phyloP scores from a whole-genome alignment of 805 yeast genomes.

The Starmerella floris region DNA sequence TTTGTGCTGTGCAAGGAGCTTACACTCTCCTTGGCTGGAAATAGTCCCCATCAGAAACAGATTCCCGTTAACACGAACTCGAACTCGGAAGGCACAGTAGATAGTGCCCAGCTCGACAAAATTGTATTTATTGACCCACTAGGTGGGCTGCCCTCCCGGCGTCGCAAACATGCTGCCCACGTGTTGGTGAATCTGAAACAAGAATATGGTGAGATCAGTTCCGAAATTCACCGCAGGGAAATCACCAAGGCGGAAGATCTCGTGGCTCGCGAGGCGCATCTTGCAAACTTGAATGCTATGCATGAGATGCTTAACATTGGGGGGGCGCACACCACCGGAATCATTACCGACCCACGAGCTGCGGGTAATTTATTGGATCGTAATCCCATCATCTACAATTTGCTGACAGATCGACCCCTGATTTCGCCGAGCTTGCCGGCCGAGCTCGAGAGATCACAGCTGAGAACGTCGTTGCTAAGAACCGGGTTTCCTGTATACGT shows the following conservation, averaged over 20 bases:
- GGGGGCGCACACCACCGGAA: slow-evolving; percentile 55
- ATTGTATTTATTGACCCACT: slow-evolving; percentile 60
- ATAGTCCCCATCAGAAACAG: slow-evolving; percentile 16
- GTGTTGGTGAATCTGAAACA: slow-evolving; percentile 75
- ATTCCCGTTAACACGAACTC: not conserved
- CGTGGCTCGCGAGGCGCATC: slow-evolving; percentile 33
- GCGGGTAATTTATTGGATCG: slow-evolving; percentile 42
- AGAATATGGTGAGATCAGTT: slow-evolving; percentile 53
- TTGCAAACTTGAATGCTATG: slow-evolving; percentile 57
- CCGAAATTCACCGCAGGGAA: slow-evolving; percentile 38
- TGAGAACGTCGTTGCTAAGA: slow-evolving; percentile 67
- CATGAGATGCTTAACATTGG: slow-evolving; percentile 38
- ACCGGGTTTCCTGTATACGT: slow-evolving; percentile 54
- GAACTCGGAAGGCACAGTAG: not conserved
- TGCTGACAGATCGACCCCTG: slow-evolving; percentile 80
- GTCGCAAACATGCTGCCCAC: slow-evolving; percentile 62
- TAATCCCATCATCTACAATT: slow-evolving; percentile 81
- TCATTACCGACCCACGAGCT: slow-evolving; percentile 71
- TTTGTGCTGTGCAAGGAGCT: slow-evolving; percentile 33
- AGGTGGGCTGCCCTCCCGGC: slow-evolving; percentile 88
- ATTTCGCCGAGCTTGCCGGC: slow-evolving; percentile 85
- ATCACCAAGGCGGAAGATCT: slow-evolving; percentile 25
- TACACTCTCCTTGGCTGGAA: slow-evolving; percentile 26
- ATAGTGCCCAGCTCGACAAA: slow-evolving; percentile 45
- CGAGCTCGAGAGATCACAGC: slow-evolving; percentile 37